These are phyloP conservation scores for Pseudozyma pruni DNA, from an alignment of 1,284 basidiomycete genomes.

Conservation along the genomic window DNA sequence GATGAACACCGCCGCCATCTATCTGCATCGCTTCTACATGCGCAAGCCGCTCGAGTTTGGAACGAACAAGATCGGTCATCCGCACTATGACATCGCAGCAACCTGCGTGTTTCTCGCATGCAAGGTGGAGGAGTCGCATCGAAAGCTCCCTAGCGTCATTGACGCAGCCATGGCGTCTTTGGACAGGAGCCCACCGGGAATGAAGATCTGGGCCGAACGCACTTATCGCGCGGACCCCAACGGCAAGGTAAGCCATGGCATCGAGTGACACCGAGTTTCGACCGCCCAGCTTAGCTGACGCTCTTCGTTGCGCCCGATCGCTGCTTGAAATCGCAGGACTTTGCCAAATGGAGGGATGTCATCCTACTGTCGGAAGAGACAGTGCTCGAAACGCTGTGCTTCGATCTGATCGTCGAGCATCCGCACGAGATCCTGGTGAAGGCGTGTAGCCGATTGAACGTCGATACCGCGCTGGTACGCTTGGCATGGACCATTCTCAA, in stretches of 20 bases:
- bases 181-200: constrained; percentile 71
- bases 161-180: constrained; percentile 78
- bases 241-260: constrained; percentile 26
- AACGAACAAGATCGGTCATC: constrained; percentile 75
- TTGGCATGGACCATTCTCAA: constrained; percentile 59
- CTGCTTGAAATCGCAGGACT: constrained; percentile 37
- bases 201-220: constrained; percentile 58
- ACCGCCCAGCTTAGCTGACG: neutral
- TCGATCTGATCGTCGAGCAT: constrained; percentile 85
- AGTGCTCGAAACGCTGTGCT: constrained; percentile 86
- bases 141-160: constrained; percentile 85
- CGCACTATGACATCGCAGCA: constrained; percentile 77
- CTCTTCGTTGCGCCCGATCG: neutral
- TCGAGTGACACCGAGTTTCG: neutral
- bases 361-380: constrained; percentile 85
- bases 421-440: constrained; percentile 73
- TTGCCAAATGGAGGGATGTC: constrained; percentile 74
- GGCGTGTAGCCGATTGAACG: constrained; percentile 49
- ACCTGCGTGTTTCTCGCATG: constrained; percentile 90
- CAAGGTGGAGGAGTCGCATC: constrained; percentile 87
- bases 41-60: constrained; percentile 73
- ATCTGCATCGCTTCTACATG: constrained; percentile 96
- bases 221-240: constrained; percentile 46
- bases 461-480: constrained; percentile 42
- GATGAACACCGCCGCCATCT: constrained; percentile 75